Evolutionary conservation across 108 stramenopile genomes (phyloP).

Genomic region (Cyclostephanos tholiformis): DNA sequence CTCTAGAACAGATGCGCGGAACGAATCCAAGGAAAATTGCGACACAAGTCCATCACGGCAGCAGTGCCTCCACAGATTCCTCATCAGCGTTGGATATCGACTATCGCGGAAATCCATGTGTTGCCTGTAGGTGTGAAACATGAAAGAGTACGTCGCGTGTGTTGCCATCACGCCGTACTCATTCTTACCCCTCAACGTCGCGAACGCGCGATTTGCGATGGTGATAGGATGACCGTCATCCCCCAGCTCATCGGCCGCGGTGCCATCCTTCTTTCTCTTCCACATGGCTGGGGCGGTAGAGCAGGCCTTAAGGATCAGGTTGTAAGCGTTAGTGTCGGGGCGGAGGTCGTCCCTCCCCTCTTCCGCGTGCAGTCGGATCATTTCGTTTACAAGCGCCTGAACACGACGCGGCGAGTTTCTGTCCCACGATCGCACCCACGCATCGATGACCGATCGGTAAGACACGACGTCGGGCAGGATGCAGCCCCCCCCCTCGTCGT

Average conservation of each 20-base stretch:
- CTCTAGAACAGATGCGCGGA: slow-evolving; percentile 35
- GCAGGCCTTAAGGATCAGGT: slow-evolving; percentile 51
- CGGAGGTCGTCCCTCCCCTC: slow-evolving; percentile 32
- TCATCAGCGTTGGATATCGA: slow-evolving; percentile 32
- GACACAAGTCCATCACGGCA: slow-evolving; percentile 42
- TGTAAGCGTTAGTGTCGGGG: slow-evolving; percentile 37
- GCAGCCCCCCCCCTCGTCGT: slow-evolving; percentile 21
- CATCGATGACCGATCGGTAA: slow-evolving; percentile 41
- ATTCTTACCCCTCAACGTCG: slow-evolving; percentile 27
- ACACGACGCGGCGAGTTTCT: slow-evolving; percentile 30
- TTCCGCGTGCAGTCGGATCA: slow-evolving; percentile 27
- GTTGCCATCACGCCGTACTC: slow-evolving; percentile 34
- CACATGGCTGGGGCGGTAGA: slow-evolving; percentile 27
- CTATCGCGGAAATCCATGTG: slow-evolving; percentile 40
- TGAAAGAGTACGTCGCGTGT: slow-evolving; percentile 46
- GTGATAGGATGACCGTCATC: slow-evolving; percentile 30
- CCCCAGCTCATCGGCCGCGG: background rate
- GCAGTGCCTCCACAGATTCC: slow-evolving; percentile 35
- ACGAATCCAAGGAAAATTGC: slow-evolving; percentile 38
- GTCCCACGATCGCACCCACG: slow-evolving; percentile 37
- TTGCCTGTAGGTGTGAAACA: slow-evolving; percentile 40
- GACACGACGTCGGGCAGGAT: slow-evolving; percentile 42
- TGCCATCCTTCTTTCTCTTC: background rate
- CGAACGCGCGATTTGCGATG: slow-evolving; percentile 41
- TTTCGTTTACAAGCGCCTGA: slow-evolving; percentile 32